Base-by-base conservation (phyloP, 441 rosid species). In the Adansonia madagascariensis region DNA sequence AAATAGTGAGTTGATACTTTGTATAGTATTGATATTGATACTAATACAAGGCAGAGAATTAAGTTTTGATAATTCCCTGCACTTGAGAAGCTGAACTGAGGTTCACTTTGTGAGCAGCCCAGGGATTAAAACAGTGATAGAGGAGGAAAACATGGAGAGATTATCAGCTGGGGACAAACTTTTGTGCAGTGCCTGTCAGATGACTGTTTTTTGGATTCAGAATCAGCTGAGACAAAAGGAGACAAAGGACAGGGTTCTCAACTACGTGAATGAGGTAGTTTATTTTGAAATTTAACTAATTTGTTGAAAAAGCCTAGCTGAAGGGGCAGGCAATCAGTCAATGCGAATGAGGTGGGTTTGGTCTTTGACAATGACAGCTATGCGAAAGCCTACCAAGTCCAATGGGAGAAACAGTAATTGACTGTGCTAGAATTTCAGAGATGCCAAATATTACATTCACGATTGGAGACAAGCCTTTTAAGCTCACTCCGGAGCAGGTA, bases 351-450 rank as follows among this genome's bases (percentile, higher is more conserved):
- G 14, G 56, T 75, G 24, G 74, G 52, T 43, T 79, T 70, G 20
- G 59, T 73, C 18, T 43, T 74, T 71, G n/a, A 67, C 89, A 91
- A 93, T 71, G 17, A 67, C 89, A 91, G 94, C 84, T 94, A 18
- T 94, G 97, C 18, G 88, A 91, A 60, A 92, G 88, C 81, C 71
- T 92, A 47, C 97, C 93, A 1, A 91, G 89, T 85, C 97, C 93
- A 1, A 84, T 81, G 84, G 93, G 93, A 12, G 92, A 90, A 63
- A 84, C 95, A 2, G 71, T 76, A 2, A 82, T 94, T 1, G 90
- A 92, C 75, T 91, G 95, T 27, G 57, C 70, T 7, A 81, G 70
- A 63, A 75, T 92, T 24, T 41, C 86, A 20, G 49, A 5, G 82
- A 88, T 92, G 95, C 94, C 95, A 64, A 80, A 50, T 75, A 59